Base-by-base conservation (phyloP, 2,329 filamentous ascomycete species). In the Reticulascus tulasneorum region DNA sequence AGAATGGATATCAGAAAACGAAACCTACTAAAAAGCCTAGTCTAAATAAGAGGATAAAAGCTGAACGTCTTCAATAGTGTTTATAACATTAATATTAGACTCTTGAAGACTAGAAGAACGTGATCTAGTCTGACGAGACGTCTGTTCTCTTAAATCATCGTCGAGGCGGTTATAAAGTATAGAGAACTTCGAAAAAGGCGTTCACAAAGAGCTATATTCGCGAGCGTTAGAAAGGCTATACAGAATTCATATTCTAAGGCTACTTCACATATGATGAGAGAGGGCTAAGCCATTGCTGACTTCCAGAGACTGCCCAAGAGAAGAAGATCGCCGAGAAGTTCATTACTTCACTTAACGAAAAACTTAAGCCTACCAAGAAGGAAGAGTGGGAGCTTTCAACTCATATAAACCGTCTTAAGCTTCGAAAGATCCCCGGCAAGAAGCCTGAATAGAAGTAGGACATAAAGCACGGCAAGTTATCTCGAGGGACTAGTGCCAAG, bases 191-290 rank as follows among this genome's bases (percentile, higher is more conserved):
- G 19, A 22, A 29, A 29, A 38, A 38, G n/a, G 29, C 13, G 24
- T 38, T 27, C 29, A 29, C 15, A 13, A 29, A 33, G 4, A 32
- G 10, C n/a, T 38, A 38, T 38, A 38, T 38, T 24, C 30, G 34
- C 29, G 25, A 33, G 9, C 17, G 17, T 6, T 38, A 38, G 10
- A 38, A 38, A 18, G 20, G 20, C 4, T 33, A 48, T 11, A 29
- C 9, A 29, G 25, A 35, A 22, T 29, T 23, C 24, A 35, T 51
- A 32, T 51, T 51, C 29, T 49, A 35, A 29, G 37, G 34, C 17
- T 27, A 18, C 35, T 46, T 46, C 35, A 17, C 17, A 6, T 48
- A 48, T 40, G 28, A 49, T 29, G 43, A 40, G 13, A 49, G 47
- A 29, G 44, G 44, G 9, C 34, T 29, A 36, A 44, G 15, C 22